Percentiles rank a stretch among this genome's conserved stretches.
These are phyloP conservation scores for Monotropa hypopitys DNA, from an alignment of 179 eudicot species.

Conservation along the genomic window DNA sequence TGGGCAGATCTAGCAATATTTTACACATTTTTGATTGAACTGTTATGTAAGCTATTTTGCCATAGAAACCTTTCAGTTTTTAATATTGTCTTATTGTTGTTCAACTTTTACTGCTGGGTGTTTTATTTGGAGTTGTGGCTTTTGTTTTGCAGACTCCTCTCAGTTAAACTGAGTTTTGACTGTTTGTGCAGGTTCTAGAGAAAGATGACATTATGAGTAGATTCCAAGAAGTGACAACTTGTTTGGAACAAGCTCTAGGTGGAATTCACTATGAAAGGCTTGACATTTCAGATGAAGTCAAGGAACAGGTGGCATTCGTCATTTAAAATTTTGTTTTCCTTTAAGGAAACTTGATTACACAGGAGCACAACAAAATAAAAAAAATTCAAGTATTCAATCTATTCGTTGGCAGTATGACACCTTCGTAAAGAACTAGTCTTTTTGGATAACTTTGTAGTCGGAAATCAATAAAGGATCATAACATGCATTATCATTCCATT, in stretches of 20 bases:
- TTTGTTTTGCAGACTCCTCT: not conserved
- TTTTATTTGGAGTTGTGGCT: not conserved
- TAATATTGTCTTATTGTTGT: not conserved
- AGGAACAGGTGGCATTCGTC: slow-evolving; percentile 57
- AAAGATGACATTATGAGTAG: slow-evolving; percentile 56
- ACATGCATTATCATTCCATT: not conserved
- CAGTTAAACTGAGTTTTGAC: not conserved
- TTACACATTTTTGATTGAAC: not conserved
- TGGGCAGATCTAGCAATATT: not conserved
- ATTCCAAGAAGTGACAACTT: slow-evolving; percentile 60
- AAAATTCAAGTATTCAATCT: not conserved
- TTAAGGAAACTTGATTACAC: not conserved
- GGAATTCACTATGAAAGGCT: slow-evolving; percentile 54
- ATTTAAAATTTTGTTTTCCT: slow-evolving; percentile 10
- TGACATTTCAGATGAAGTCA: slow-evolving; percentile 86
- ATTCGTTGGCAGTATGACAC: not conserved
- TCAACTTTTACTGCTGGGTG: not conserved
- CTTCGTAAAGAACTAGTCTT: not conserved
- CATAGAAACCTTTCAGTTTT: not conserved
- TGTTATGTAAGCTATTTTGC: not conserved
- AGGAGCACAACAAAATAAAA: not conserved
- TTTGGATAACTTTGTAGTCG: not conserved
- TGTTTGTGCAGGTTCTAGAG: slow-evolving; percentile 52
- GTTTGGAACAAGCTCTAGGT: slow-evolving; percentile 61
- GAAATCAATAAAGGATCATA: not conserved